Evolutionary conservation across 768 basidiomycete species (phyloP).

Genomic region (Solioccasus polychromus): DNA sequence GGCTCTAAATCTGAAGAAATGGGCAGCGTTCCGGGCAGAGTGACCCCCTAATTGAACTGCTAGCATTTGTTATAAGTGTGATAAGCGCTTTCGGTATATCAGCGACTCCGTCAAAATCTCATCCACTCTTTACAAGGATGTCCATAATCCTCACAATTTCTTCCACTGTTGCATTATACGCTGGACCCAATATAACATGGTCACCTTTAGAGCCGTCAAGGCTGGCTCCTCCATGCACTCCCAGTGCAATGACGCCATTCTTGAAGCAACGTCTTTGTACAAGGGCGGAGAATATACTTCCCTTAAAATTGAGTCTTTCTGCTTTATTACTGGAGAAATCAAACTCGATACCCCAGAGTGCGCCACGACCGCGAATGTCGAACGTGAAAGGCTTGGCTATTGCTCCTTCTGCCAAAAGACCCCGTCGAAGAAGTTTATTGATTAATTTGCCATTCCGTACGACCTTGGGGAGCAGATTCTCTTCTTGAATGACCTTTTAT

Average conservation of each 20-base stretch:
- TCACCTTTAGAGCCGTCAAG: conserved; percentile 72
- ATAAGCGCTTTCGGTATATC: too few species aligned
- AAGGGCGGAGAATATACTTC: conserved; percentile 57
- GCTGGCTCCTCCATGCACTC: conserved; percentile 66
- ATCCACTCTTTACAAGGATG: conserved; percentile 62
- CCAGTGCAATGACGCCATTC: conserved; percentile 71
- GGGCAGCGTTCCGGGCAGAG: too few species aligned
- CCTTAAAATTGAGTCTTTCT: conserved; percentile 46
- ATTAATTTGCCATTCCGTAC: conserved; percentile 60
- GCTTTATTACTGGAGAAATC: conserved; percentile 53
- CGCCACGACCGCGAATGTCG: conserved; percentile 81
- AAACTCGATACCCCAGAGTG: conserved; percentile 84
- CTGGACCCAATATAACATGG: conserved; percentile 72
- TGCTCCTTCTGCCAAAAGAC: conserved; percentile 54
- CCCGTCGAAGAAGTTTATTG: conserved; percentile 49
- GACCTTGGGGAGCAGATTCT: conserved; percentile 68
- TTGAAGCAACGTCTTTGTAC: conserved; percentile 68
- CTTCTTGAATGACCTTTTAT: conserved; percentile 64
- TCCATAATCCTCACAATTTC: conserved; percentile 69
- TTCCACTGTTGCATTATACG: conserved; percentile 70
- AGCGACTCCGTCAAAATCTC: conserved; percentile 49
- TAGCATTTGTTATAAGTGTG: too few species aligned
- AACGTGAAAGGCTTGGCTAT: conserved; percentile 63
- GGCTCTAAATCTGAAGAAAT: too few species aligned
- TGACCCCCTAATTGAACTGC: too few species aligned